Evolutionary conservation across 768 basidiomycete genomes (phyloP), one percentile per base, ranked within the genome.

Genomic region (Neoboletus subvelutipes): DNA sequence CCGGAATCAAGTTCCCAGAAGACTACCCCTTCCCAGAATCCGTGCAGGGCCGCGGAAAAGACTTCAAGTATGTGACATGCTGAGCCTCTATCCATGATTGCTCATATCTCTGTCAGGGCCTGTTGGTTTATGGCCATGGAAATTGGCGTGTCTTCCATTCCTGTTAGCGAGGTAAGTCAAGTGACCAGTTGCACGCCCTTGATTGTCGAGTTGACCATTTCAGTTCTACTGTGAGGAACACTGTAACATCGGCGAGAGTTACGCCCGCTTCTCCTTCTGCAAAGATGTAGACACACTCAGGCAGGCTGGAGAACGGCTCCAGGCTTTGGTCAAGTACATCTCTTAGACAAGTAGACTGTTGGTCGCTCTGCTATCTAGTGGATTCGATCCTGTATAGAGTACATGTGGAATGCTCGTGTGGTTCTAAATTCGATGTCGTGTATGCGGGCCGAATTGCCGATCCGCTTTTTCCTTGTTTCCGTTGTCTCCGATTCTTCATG

Each of bases 151-250:
- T 95, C 94, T 33, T 86, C 90, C 7, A 97, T 98, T 58, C 94
- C 94, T 13, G 92, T 94, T 57, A 95, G 93, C 81, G 94, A 96
- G 82, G 93, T 93, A 72, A 65, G 82, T 67, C n/a, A 20, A 45
- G 13, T 36, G 7, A 11, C 13, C 4, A 29, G 20, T 13, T 39
- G 24, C 36, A 10, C 34, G 5, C 15, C 26, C 7, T 39, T 11
- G 20, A 42, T 41, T 42, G 20, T 52, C 48, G 17, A 58, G 67
- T 41, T 61, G 45, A 55, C 49, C 54, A 40, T 58, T 29, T 36
- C 57, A 95, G 92, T 98, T 98, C 75, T 98, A 96, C 75, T 94
- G 92, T 67, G 80, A 86, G 62, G 90, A 92, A 55, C 95, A 98
- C 67, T 80, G 85, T 28, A 73, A 74, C 55, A 92, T 97, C 53